A percentile compares a stretch with the other conserved stretches of the same genome.
phyloP scores from a whole-genome alignment of 148 eudicot species.

The Amaranthus palmeri region DNA sequence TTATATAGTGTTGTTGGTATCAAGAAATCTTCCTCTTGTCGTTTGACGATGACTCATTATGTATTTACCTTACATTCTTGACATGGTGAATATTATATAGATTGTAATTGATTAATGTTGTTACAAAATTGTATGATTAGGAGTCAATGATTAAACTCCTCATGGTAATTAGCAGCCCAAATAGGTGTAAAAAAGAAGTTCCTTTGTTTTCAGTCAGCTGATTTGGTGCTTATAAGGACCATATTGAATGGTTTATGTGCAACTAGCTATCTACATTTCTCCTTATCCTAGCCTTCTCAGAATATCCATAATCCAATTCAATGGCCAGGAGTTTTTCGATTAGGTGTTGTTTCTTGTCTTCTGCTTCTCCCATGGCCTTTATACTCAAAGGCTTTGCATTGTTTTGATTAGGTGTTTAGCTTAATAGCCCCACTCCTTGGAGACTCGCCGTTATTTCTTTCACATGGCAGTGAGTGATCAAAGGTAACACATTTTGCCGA shows the following conservation, averaged over 20 bases:
- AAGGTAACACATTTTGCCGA: background rate
- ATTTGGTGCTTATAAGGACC: background rate
- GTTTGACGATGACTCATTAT: background rate
- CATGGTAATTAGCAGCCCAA: background rate
- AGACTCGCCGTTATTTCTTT: background rate
- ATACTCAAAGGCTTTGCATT: background rate
- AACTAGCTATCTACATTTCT: background rate
- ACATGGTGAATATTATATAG: slow-evolving; percentile 4
- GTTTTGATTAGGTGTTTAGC: background rate
- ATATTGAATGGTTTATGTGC: background rate
- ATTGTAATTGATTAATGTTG: background rate
- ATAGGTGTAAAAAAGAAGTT: background rate
- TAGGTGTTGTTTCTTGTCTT: background rate
- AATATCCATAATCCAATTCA: background rate
- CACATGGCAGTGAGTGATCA: background rate
- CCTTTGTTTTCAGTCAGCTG: background rate
- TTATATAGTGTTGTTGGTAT: background rate
- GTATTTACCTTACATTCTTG: background rate
- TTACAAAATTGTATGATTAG: background rate
- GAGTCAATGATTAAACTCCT: background rate
- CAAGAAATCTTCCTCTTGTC: background rate
- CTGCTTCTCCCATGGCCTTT: slow-evolving; percentile 8
- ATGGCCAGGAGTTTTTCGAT: background rate
- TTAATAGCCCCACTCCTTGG: background rate
- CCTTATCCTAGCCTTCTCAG: background rate